Percentiles rank a stretch among this genome's conserved stretches.
These are phyloP conservation scores for Ilyonectria robusta DNA, from an alignment of 2,329 filamentous ascomycete species.

Conservation along the genomic window DNA sequence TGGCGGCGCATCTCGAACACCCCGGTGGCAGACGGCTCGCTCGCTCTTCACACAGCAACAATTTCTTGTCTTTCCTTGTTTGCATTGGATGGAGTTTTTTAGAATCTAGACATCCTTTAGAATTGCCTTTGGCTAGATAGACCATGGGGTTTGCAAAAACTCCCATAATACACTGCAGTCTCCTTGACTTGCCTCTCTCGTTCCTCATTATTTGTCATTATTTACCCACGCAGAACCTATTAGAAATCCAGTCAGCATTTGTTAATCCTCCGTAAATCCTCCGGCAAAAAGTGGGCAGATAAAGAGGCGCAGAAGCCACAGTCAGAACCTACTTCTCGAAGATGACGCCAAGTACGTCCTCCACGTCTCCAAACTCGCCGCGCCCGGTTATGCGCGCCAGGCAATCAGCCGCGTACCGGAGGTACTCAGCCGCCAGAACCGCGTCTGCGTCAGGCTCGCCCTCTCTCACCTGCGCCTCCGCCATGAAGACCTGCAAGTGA, in stretches of 20 bases:
- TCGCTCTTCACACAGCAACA: slow-evolving; percentile 25
- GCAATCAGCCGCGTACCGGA: slow-evolving; percentile 84
- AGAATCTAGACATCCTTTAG: slow-evolving; percentile 26
- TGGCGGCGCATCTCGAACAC: slow-evolving; percentile 28
- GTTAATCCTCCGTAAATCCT: slow-evolving; percentile 12
- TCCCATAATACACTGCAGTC: slow-evolving; percentile 19
- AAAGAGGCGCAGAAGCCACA: slow-evolving; percentile 12
- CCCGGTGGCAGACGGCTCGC: slow-evolving; percentile 34
- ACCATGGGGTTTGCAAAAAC: slow-evolving; percentile 17
- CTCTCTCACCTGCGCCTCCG: slow-evolving; percentile 62
- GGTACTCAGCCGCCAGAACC: slow-evolving; percentile 89
- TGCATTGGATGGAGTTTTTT: slow-evolving; percentile 35
- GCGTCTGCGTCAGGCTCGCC: slow-evolving; percentile 77
- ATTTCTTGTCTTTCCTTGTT: slow-evolving; percentile 25
- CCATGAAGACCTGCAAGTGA: slow-evolving; percentile 82
- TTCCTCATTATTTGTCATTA: slow-evolving; percentile 39
- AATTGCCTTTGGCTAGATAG: slow-evolving; percentile 11
- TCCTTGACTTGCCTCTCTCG: not conserved
- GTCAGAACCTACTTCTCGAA: slow-evolving; percentile 87
- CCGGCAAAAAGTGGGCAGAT: slow-evolving; percentile 18
- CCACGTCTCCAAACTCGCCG: slow-evolving; percentile 89
- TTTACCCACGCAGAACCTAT: slow-evolving; percentile 64
- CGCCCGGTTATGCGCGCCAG: slow-evolving; percentile 91
- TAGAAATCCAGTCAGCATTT: slow-evolving; percentile 36
- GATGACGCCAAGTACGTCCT: slow-evolving; percentile 95